These are phyloP conservation scores for Sclerotinia subarctica DNA, from an alignment of 2,329 filamentous ascomycete genomes.

Conservation along the genomic window DNA sequence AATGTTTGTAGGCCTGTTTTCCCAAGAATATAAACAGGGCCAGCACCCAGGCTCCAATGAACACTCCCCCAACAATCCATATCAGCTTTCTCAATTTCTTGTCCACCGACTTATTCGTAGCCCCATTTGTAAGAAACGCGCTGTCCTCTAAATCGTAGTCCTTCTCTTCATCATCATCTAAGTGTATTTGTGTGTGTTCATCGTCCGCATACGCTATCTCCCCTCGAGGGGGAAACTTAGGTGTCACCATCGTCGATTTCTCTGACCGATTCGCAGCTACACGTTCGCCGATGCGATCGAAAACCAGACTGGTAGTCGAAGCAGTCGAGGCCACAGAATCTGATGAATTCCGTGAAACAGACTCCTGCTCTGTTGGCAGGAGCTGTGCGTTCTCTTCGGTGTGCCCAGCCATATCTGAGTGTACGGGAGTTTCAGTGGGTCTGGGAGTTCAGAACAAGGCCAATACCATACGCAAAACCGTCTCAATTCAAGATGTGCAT, in stretches of 20 bases:
- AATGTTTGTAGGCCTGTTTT: constrained; percentile 62
- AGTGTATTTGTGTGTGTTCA: constrained; percentile 25
- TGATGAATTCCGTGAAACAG: constrained; percentile 30
- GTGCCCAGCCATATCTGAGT: constrained; percentile 34
- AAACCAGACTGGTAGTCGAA: constrained; percentile 80
- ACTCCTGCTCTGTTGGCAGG: constrained; percentile 28
- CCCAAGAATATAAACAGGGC: constrained; percentile 66
- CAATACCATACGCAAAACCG: constrained; percentile 4
- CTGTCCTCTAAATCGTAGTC: constrained; percentile 49
- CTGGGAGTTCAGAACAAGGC: constrained; percentile 14
- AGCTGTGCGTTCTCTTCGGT: constrained; percentile 35
- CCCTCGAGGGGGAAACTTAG: constrained; percentile 32
- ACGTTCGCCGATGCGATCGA: constrained; percentile 67
- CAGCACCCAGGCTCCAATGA: constrained; percentile 65
- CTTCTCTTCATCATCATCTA: constrained; percentile 37
- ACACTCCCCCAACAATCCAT: constrained; percentile 57
- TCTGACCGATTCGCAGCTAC: constrained; percentile 25
- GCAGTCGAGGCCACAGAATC: constrained; percentile 63
- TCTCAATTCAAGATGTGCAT: constrained; percentile 6
- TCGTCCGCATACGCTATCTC: constrained; percentile 35
- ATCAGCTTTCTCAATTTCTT: constrained; percentile 55
- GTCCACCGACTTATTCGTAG: constrained; percentile 54
- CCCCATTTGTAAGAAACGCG: constrained; percentile 39
- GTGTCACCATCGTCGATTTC: constrained; percentile 33
- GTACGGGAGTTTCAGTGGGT: constrained; percentile 27